Percentiles rank a stretch among this genome's conserved stretches.
phyloP scores from a whole-genome alignment of 2,329 filamentous ascomycete species.

The Neobulgaria alba region DNA sequence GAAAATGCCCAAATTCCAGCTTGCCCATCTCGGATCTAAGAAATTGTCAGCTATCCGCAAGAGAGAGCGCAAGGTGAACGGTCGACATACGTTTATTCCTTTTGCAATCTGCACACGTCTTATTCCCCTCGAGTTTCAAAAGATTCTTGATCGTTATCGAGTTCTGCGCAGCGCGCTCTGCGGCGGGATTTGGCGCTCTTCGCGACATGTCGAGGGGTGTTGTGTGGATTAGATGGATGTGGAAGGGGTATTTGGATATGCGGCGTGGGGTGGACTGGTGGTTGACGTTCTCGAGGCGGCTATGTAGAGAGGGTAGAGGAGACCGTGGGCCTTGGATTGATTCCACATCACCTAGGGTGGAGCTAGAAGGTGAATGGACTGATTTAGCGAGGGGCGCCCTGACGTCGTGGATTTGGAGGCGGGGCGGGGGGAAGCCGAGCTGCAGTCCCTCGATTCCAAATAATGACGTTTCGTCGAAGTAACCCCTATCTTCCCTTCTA shows the following conservation, averaged over 20 bases:
- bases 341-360: conserved; percentile 16
- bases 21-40: conserved; percentile 95
- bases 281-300: too few species aligned
- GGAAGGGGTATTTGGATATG: neutral
- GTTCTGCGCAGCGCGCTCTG: conserved; percentile 88
- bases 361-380: too few species aligned
- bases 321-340: too few species aligned
- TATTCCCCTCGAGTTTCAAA: conserved; percentile 90
- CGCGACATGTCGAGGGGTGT: conserved; percentile 57
- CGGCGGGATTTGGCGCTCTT: conserved; percentile 66
- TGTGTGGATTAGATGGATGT: conserved; percentile 8
- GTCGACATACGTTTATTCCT: conserved; percentile 77
- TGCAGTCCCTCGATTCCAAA: conserved; percentile 15
- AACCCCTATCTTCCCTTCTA: conserved; percentile 4
- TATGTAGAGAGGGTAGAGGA: too few species aligned
- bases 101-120: conserved; percentile 97
- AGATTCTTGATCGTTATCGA: conserved; percentile 88
- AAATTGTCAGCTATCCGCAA: conserved; percentile 7
- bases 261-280: conserved; percentile 4
- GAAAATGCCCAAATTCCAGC: conserved; percentile 96
- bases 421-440: conserved; percentile 7
- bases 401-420: conserved; percentile 14
- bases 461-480: neutral
- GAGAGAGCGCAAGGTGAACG: neutral
- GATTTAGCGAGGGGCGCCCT: too few species aligned